Percentiles rank a stretch among this genome's conserved stretches.
phyloP scores from a whole-genome alignment of 768 basidiomycete species.

The Termitomyces sp. region DNA sequence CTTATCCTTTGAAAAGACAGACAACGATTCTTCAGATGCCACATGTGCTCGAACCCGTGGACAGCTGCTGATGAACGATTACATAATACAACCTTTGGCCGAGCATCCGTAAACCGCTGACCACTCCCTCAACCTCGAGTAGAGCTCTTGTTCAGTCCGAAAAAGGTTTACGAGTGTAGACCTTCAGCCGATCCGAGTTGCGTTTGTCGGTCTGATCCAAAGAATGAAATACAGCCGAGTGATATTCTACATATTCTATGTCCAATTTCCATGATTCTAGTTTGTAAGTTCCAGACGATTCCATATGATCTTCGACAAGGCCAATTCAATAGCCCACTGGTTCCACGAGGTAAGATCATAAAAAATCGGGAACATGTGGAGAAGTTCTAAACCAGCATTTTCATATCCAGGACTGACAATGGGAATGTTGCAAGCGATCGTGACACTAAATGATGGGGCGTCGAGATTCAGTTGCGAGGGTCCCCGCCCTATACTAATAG shows the following conservation, averaged over 20 bases:
- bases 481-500: conserved; percentile 1
- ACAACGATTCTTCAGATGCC: not conserved
- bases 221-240: not conserved
- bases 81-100: not conserved
- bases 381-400: not conserved
- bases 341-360: conserved; percentile 11
- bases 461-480: conserved; percentile 2
- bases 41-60: not conserved
- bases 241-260: conserved; percentile 9
- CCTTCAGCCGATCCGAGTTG: too few relatives aligned
- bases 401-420: conserved; percentile 1
- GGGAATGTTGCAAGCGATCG: not conserved
- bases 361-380: conserved; percentile 4
- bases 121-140: too few relatives aligned
- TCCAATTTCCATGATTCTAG: not conserved
- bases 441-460: conserved; percentile 6
- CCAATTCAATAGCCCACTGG: conserved; percentile 8
- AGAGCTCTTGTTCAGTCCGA: too few relatives aligned
- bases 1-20: not conserved
- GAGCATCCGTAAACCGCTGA: not conserved
- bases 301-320: conserved; percentile 14
- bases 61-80: not conserved
- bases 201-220: not conserved
- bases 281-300: not conserved
- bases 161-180: too few relatives aligned